Evolutionary conservation across 176 grass and related monocot species (phyloP).

Genomic region (Oryza meyeriana): DNA sequence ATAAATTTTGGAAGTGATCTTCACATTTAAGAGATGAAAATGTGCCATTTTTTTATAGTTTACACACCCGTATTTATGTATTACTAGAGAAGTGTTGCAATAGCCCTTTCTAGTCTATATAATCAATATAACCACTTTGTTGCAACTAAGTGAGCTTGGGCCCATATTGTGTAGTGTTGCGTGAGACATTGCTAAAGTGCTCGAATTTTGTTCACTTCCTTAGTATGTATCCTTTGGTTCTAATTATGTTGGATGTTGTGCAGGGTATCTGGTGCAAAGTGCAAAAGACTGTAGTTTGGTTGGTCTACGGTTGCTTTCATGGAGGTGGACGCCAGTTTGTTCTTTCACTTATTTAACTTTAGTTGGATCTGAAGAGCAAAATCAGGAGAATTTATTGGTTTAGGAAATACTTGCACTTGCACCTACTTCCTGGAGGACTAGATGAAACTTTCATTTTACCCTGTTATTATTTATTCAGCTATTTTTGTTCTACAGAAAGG

Average conservation of each 20-base stretch:
- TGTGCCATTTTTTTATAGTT: not conserved
- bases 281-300: constrained; percentile 39
- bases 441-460: constrained; percentile 22
- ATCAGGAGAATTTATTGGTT: constrained; percentile 33
- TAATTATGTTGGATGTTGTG: constrained; percentile 23
- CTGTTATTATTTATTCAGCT: constrained; percentile 47
- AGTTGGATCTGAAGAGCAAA: constrained; percentile 38
- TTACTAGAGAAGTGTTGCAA: not conserved
- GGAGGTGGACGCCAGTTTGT: constrained; percentile 29
- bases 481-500: constrained; percentile 39
- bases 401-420: constrained; percentile 39
- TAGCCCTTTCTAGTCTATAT: not conserved
- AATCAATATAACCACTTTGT: not conserved
- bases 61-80: not conserved
- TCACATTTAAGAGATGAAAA: not conserved
- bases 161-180: not conserved
- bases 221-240: not conserved
- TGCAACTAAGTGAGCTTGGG: not conserved
- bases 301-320: constrained; percentile 45
- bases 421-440: constrained; percentile 30
- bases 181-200: not conserved
- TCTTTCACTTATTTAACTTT: constrained; percentile 32
- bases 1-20: not conserved
- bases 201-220: not conserved
- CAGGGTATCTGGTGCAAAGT: constrained; percentile 43